A percentile compares a stretch with the other conserved stretches of the same genome.
Evolutionary conservation across 352 stramenopile species (phyloP).

Genomic region (Lagenidium giganteum): DNA sequence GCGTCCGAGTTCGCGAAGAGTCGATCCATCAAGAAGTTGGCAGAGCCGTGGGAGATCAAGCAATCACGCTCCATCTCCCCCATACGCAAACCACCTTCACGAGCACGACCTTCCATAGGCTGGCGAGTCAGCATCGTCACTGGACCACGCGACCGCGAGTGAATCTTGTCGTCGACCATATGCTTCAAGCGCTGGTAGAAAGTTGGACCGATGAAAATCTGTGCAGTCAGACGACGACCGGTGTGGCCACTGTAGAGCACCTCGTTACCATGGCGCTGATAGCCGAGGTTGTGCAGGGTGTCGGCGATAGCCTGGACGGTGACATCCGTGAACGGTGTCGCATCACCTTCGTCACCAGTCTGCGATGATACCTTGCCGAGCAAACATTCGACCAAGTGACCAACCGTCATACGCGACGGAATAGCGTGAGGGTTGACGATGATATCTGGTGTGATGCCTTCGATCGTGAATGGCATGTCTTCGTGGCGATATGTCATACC

Average conservation of each 20-base stretch:
- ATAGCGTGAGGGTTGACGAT: slow-evolving; percentile 99
- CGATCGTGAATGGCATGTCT: slow-evolving; percentile 99
- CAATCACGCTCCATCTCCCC: slow-evolving; percentile 99
- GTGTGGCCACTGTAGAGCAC: slow-evolving; percentile 99
- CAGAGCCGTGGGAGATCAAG: slow-evolving; percentile 98
- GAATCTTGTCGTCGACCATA: slow-evolving; percentile 99
- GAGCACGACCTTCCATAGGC: slow-evolving; percentile 97
- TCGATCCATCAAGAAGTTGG: slow-evolving; percentile 99
- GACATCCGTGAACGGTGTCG: slow-evolving; percentile 98
- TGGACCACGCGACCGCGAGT: slow-evolving; percentile 92
- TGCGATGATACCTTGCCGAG: slow-evolving; percentile 98
- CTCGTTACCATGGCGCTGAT: slow-evolving; percentile 99
- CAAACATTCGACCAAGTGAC: slow-evolving; percentile 99
- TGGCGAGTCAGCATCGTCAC: slow-evolving; percentile 99
- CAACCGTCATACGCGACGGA: slow-evolving; percentile 99
- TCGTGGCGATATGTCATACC: slow-evolving; percentile 99
- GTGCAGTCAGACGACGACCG: slow-evolving; percentile 92
- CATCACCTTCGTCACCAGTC: slow-evolving; percentile 97
- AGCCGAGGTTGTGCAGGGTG: slow-evolving; percentile 94
- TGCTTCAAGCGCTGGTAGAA: slow-evolving; percentile 99
- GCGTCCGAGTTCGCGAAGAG: slow-evolving; percentile 99
- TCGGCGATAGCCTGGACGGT: slow-evolving; percentile 97
- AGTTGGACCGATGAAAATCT: slow-evolving; percentile 99
- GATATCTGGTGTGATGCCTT: slow-evolving; percentile 99
- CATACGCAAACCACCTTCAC: slow-evolving; percentile 99